Percentiles rank a stretch among this genome's conserved stretches.
Conservation (phyloP, 805 yeast species). For the Saturnispora silvae region DNA sequence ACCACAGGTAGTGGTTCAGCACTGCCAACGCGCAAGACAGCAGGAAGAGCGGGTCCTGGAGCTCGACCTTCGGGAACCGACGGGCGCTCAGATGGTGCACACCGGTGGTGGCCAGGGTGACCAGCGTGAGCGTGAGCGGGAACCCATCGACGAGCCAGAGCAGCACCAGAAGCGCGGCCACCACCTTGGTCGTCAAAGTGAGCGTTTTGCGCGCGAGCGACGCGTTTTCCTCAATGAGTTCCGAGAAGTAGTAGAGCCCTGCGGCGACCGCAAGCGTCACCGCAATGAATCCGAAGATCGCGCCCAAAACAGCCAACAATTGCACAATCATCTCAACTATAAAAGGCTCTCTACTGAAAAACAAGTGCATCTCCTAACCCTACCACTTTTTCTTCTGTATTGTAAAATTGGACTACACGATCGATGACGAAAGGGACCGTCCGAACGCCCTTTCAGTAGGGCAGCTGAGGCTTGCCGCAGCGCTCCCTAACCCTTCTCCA, state of each 20-base stretch:
- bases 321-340: slow-evolving; percentile 44
- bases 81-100: slow-evolving; percentile 69
- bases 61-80: slow-evolving; percentile 73
- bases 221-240: slow-evolving; percentile 86
- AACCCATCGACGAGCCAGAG: slow-evolving; percentile 68
- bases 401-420: slow-evolving; percentile 9
- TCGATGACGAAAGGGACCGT: slow-evolving; percentile 7
- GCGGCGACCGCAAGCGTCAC: slow-evolving; percentile 65
- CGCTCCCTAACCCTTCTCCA: slow-evolving; percentile 7
- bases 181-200: slow-evolving; percentile 47
- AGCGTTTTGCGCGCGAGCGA: slow-evolving; percentile 71
- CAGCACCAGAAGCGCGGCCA: slow-evolving; percentile 39
- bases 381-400: neutral
- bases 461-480: slow-evolving; percentile 3
- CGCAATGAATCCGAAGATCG: slow-evolving; percentile 48
- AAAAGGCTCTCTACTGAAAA: neutral
- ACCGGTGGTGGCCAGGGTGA: slow-evolving; percentile 60
- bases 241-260: slow-evolving; percentile 84
- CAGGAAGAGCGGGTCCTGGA: slow-evolving; percentile 63
- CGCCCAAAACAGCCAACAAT: slow-evolving; percentile 50
- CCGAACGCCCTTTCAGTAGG: slow-evolving; percentile 8
- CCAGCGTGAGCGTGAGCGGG: slow-evolving; percentile 56
- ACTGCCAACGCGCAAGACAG: slow-evolving; percentile 63
- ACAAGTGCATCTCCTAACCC: no score
- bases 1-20: slow-evolving; percentile 83